Evolutionary conservation across 305 asterid genomes (phyloP), one percentile per base, ranked within the genome.

Genomic region (Stenogyne calaminthoides): DNA sequence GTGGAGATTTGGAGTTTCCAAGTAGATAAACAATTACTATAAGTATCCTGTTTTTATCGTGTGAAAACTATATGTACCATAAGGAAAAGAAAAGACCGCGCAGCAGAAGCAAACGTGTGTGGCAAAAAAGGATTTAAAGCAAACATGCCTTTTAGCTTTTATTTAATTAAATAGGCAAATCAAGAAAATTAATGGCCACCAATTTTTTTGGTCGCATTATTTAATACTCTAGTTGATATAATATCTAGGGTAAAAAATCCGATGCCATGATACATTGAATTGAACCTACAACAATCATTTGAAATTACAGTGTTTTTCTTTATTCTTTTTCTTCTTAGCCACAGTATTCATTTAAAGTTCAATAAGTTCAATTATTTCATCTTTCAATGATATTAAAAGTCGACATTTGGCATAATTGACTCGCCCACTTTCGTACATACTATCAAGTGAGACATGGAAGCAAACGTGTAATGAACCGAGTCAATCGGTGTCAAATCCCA

Each of bases 71-170:
- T 46, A 46, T 11, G 12, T 2, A 12, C 1, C 1, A n/a, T 18
- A 3, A 8, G 10, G 9, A 20, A 55, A 20, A 7, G 4, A 55
- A 55, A 19, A 55, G 61, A 19, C 2, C 8, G 15, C 10, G 9
- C 25, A 52, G 11, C 27, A 52, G 22, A 7, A 16, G 32, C 61
- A 55, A 55, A n/a, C n/a, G n/a, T 12, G 64, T 18, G 40, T 11
- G 7, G 65, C 44, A 59, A 29, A 60, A 59, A 60, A 9, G 66
- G 46, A 60, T n/a, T n/a, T 60, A 34, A 60, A 60, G 15, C 65
- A n/a, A n/a, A 47, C 55, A 47, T 15, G 18, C 36, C 40, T 22
- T 57, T 57, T 57, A 57, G 37, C 39, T 57, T 22, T 10, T 57
- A 10, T 25, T 25, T 60, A 32, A 2, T 34, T 6, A 60, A 34